Evolutionary conservation across 2,329 filamentous ascomycete species (phyloP), one percentile per base, ranked within the genome.

Genomic region (Cladosporium halotolerans): DNA sequence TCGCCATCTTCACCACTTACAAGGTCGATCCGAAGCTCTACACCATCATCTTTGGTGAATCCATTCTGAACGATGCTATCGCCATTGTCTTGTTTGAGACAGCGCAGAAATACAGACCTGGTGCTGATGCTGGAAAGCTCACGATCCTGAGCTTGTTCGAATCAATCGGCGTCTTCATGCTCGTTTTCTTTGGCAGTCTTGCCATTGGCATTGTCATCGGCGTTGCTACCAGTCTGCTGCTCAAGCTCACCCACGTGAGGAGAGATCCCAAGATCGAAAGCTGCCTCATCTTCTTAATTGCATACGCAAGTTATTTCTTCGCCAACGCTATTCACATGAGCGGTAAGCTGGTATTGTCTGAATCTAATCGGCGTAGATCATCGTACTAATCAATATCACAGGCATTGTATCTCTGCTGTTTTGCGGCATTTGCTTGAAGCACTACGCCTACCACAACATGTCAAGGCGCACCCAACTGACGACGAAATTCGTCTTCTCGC

Each of bases 391-490:
- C 19, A n/a, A n/a, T 53, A 46, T 14, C 52, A 14, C 61, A 93
- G 89, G 91, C 62, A 99, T 99, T 64, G 93, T 99, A 61, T 95
- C 93, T 33, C 77, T 99, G 55, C 78, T 99, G 1, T 99, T 99
- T 76, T 99, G 93, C 70, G 93, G 93, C 52, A 99, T 99, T 62
- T 97, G 93, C 9, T 77, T 99, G 58, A 99, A 99, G 72, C 93
- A 99, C 69, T 99, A 99, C 66, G 93, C 93, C 58, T 99, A 99
- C 74, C 96, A 97, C 79, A 99, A 99, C 76, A 99, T 99, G 93
- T 99, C 93, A 31, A 85, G 93, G 45, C 85, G 93, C 57, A 97
- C 93, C 1, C 93, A 99, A 69, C 84, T 99, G 58, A 96, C 93
- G 13, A 99, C 93, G 49, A 99, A 99, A 70, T 99, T 95, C 72